Evolutionary conservation across 208 protist species (phyloP).

Genomic region (Acanthamoeba castellanii): DNA sequence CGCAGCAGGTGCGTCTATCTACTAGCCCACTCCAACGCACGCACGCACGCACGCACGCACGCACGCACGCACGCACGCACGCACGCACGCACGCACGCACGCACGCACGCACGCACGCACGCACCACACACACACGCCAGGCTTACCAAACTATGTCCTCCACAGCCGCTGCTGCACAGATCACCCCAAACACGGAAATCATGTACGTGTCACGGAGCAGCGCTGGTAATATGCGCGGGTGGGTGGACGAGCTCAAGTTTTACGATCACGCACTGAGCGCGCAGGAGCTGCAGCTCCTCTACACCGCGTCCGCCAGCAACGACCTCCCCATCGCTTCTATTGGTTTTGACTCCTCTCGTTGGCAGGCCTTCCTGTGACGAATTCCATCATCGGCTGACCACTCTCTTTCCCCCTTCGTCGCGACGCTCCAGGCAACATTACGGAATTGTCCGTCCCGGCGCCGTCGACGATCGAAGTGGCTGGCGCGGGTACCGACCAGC

Average conservation of each 20-base stretch:
- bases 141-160: too few relatives aligned
- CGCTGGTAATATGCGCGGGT: background rate
- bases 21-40: background rate
- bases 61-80: too few relatives aligned
- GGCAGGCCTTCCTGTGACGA: background rate
- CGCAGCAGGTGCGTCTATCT: background rate
- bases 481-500: background rate
- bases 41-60: background rate
- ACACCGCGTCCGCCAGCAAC: background rate
- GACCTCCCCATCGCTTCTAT: background rate
- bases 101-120: background rate
- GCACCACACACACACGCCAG: background rate
- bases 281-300: background rate
- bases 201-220: background rate
- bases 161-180: background rate
- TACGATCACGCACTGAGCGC: slow-evolving; percentile 9
- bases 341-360: background rate
- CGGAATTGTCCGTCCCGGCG: background rate
- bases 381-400: background rate
- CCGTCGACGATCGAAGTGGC: background rate
- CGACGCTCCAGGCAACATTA: background rate
- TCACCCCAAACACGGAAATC: background rate
- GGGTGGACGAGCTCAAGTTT: slow-evolving; percentile 12
- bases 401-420: background rate
- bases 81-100: too few relatives aligned